Conservation (phyloP, 306 rosid genomes). For the Ziziphus jujuba region DNA sequence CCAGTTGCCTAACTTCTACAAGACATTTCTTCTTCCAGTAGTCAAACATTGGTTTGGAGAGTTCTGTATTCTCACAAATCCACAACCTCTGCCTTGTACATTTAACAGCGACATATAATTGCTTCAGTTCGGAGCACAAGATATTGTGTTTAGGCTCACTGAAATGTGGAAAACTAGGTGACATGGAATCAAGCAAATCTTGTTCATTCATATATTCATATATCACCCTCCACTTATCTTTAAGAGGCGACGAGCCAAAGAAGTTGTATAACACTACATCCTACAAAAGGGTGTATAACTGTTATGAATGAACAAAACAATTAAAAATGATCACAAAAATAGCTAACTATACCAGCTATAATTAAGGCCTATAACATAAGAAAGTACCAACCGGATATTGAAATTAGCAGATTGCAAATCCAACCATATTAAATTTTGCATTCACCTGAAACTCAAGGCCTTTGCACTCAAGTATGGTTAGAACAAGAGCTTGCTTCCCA, state of each 20-base stretch:
- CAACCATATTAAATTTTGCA: too few species aligned
- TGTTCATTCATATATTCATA: slow-evolving; percentile 63
- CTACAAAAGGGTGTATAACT: slow-evolving; percentile 24
- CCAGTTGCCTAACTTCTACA: slow-evolving; percentile 51
- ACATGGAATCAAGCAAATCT: slow-evolving; percentile 43
- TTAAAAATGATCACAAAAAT: too few species aligned
- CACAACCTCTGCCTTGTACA: slow-evolving; percentile 68
- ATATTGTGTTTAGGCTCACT: slow-evolving; percentile 38
- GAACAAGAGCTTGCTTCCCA: slow-evolving; percentile 76
- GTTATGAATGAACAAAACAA: too few species aligned
- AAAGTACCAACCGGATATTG: too few species aligned
- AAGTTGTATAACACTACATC: slow-evolving; percentile 74
- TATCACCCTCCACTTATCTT: slow-evolving; percentile 69
- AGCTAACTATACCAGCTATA: too few species aligned
- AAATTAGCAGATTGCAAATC: too few species aligned
- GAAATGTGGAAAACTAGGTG: slow-evolving; percentile 31
- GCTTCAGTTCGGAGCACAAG: slow-evolving; percentile 67
- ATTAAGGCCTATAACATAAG: too few species aligned
- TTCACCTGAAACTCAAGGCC: slow-evolving; percentile 88
- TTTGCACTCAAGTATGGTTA: slow-evolving; percentile 75
- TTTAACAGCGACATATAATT: slow-evolving; percentile 59
- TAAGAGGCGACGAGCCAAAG: slow-evolving; percentile 62
- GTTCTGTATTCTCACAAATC: slow-evolving; percentile 52
- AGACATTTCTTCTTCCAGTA: slow-evolving; percentile 60
- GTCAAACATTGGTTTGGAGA: slow-evolving; percentile 56